Base-by-base conservation (phyloP, 768 basidiomycete genomes). In the Asterophora lycoperdoides region DNA sequence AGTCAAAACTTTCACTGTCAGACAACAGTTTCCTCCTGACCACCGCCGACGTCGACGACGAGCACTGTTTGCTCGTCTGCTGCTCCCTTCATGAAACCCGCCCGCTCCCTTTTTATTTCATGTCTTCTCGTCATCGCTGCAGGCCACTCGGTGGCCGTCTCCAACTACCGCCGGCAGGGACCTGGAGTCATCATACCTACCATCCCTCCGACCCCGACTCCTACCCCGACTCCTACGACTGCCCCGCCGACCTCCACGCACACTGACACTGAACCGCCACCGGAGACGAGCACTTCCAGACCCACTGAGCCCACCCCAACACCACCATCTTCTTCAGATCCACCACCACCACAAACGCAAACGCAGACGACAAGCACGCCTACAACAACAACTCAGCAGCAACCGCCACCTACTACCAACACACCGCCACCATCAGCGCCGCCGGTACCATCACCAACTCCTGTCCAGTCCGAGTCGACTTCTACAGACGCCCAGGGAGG, bases 51-150 rank as follows among this genome's bases (percentile, higher is more conserved):
- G 18, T 41, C 49, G 28, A 50, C 40, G 48, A 46, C 53, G 46
- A 51, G 44, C 15, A 20, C 39, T 37, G 38, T 39, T 20, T 30
- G 8, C 39, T 41, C 49, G 36, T 40, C 39, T 14, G 28, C 8
- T 36, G n/a, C 26, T 29, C 28, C 28, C 55, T 41, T 18, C 38
- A 65, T 64, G 66, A 68, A 60, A 52, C 33, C 57, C 41, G 43
- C 55, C n/a, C 53, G 37, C 28, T 54, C 60, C 6, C 58, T 64
- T 44, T 46, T 65, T 19, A n/a, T 63, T 23, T 56, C 64, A 39
- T 63, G 62, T 46, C 36, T 64, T 39, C 59, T 65, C 28, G 52
- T 59, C 18, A 56, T 62, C 20, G 58, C 58, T 26, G 40, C 56
- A 14, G 52, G 51, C 26, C 58, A 59, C 35, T 19, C 54, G 23